Percentiles rank a stretch among this genome's conserved stretches.
Evolutionary conservation across 352 stramenopile species (phyloP).

Genomic region (Phytophthora sojae): DNA sequence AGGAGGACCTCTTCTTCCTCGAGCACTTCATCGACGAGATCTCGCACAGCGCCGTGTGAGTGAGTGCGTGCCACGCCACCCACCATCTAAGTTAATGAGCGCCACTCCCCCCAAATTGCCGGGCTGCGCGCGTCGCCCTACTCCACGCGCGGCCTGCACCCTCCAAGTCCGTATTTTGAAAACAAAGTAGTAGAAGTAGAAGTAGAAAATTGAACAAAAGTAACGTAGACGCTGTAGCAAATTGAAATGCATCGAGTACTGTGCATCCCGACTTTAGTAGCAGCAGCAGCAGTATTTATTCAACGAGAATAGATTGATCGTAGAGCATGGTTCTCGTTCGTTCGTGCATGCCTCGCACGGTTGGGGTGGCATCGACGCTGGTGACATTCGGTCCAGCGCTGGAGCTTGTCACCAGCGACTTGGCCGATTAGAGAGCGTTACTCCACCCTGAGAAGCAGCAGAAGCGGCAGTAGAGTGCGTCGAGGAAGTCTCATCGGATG

Average conservation of each 20-base stretch:
- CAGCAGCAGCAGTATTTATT: conserved; percentile 37
- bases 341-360: background rate
- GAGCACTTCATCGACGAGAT: conserved; percentile 87
- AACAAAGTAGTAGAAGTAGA: conserved; percentile 42
- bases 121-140: conserved; percentile 1
- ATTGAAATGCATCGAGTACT: conserved; percentile 35
- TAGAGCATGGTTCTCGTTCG: background rate
- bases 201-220: conserved; percentile 16
- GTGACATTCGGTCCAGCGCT: background rate
- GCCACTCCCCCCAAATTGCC: conserved; percentile 6
- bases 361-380: background rate
- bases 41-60: conserved; percentile 52
- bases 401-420: too few relatives aligned
- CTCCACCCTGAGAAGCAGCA: conserved; percentile 6
- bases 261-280: conserved; percentile 19
- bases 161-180: conserved; percentile 45
- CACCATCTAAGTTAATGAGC: conserved; percentile 38
- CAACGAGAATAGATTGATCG: conserved; percentile 1
- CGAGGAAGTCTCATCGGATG: background rate
- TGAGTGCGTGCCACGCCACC: conserved; percentile 6
- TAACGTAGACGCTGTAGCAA: conserved; percentile 42
- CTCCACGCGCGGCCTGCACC: conserved; percentile 16
- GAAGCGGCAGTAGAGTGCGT: background rate
- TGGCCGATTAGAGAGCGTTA: background rate
- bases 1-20: conserved; percentile 83